These are phyloP conservation scores for Phytophthora tubulina DNA, from an alignment of 352 stramenopile species.

Conservation along the genomic window DNA sequence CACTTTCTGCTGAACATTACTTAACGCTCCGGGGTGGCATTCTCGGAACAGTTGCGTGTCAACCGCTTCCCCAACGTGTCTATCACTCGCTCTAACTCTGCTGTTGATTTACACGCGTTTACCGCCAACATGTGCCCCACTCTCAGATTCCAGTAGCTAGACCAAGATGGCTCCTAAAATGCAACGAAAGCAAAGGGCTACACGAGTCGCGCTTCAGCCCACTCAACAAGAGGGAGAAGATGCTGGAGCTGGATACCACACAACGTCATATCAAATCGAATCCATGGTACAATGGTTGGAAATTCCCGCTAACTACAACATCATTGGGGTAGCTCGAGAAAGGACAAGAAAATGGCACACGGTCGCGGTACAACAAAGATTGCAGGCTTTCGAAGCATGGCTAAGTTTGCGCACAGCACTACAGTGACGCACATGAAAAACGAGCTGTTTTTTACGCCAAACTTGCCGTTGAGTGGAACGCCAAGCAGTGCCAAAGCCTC, in stretches of 20 bases:
- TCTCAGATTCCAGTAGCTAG: too few relatives aligned
- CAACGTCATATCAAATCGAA: background rate
- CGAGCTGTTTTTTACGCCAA: background rate
- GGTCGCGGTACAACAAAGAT: slow-evolving; percentile 13
- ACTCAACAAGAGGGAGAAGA: too few relatives aligned
- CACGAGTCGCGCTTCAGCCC: too few relatives aligned
- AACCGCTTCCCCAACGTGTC: too few relatives aligned
- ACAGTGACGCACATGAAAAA: background rate
- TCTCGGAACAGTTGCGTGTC: too few relatives aligned
- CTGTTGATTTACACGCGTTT: too few relatives aligned
- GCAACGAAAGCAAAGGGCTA: too few relatives aligned
- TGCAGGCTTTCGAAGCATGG: slow-evolving; percentile 6
- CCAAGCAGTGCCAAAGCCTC: background rate
- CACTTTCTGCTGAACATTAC: too few relatives aligned
- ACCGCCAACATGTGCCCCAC: too few relatives aligned
- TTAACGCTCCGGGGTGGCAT: too few relatives aligned
- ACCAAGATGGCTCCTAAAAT: too few relatives aligned
- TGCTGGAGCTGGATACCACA: background rate
- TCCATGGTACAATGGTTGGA: slow-evolving; percentile 11
- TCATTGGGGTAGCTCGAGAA: background rate
- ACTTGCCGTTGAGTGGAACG: background rate
- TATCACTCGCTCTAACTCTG: too few relatives aligned
- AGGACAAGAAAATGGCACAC: slow-evolving; percentile 3
- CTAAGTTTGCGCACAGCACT: background rate
- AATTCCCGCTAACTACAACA: slow-evolving; percentile 3